phyloP scores from a whole-genome alignment of 768 basidiomycete genomes.

The Tulasnella calospora region DNA sequence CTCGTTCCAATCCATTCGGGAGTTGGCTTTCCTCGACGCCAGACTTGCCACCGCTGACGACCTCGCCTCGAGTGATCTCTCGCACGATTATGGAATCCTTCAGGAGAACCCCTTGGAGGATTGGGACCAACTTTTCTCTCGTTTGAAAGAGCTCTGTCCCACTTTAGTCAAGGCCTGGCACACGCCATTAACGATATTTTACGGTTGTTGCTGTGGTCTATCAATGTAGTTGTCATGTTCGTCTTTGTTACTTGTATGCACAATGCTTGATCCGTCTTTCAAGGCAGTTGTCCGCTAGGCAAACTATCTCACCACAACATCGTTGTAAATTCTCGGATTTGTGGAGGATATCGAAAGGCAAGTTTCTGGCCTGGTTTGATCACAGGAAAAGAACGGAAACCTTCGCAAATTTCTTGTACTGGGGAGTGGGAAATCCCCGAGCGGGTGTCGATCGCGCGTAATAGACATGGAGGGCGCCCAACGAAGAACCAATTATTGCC shows the following conservation, averaged over 20 bases:
- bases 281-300: too few species aligned
- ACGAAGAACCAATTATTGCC: too few species aligned
- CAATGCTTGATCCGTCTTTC: too few species aligned
- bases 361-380: too few species aligned
- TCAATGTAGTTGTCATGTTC: background rate
- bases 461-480: too few species aligned
- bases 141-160: background rate
- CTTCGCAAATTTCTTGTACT: too few species aligned
- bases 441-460: too few species aligned
- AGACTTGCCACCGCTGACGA: background rate
- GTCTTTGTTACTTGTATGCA: background rate
- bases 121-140: background rate
- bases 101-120: background rate
- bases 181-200: background rate
- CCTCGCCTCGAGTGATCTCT: background rate
- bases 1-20: background rate
- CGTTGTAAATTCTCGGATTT: too few species aligned
- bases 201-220: background rate
- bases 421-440: too few species aligned
- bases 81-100: background rate
- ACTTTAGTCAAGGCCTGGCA: background rate
- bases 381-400: too few species aligned
- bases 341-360: too few species aligned
- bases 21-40: background rate
- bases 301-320: too few species aligned